Evolutionary conservation across 2,329 filamentous ascomycete genomes (phyloP), one percentile per base, ranked within the genome.

Genomic region (Furcasterigmium sp.): DNA sequence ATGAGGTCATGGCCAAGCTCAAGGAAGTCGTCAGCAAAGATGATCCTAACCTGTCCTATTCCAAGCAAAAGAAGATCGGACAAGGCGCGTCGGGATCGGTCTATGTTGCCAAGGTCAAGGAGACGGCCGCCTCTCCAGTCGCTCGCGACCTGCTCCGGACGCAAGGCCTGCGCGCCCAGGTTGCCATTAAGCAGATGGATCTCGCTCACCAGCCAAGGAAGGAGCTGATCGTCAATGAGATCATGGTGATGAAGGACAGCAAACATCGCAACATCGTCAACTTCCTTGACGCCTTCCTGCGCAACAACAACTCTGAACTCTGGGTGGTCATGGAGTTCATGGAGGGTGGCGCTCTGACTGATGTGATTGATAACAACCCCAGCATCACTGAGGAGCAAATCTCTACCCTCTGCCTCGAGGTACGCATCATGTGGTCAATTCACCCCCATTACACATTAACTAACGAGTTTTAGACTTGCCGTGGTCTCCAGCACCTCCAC

Each of bases 241-340:
- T 98, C 59, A 94, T 98, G 71, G 93, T 98, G 47, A 98, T 98
- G 93, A 96, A 97, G 72, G 93, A 98, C 69, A 95, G 89, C 73
- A 87, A 91, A 62, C 93, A 98, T 65, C 84, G 86, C 48, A 98
- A 98, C 67, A 98, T 98, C 72, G 93, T 98, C 67, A 98, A 98
- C 69, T 98, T 95, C 70, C 72, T 98, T 26, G 93, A 98, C 56
- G 91, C 91, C 4, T 98, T 97, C 74, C 70, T 98, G 59, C 87
- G 93, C 58, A 95, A 96, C 64, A 91, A 93, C 64, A 90, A 87
- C 57, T 80, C 87, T 43, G 93, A 98, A 64, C 78, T 98, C n/a
- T 98, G 93, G 93, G 90, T 98, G 10, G 91, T 98, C 41, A 95
- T 98, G 93, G 93, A 98, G 70, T 98, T 91, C 59, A 98, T 98